Evolutionary conservation across 1,284 basidiomycete species (phyloP).

Genomic region (Ustilago loliicola): DNA sequence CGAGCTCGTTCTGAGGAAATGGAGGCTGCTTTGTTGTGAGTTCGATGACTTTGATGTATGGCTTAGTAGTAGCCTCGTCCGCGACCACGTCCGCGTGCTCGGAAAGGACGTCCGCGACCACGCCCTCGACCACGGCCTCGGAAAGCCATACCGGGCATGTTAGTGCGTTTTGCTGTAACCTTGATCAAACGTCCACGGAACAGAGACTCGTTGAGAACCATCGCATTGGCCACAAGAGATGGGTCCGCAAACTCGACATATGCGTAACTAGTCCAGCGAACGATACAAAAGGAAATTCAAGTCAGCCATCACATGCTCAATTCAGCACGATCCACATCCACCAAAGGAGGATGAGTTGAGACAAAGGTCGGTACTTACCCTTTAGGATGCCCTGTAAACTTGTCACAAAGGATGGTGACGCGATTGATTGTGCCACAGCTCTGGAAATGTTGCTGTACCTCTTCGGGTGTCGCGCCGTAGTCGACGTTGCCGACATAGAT

Average conservation of each 20-base stretch:
- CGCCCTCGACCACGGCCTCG: slow-evolving; percentile 60
- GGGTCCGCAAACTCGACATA: slow-evolving; percentile 99
- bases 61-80: slow-evolving; percentile 55
- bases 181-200: slow-evolving; percentile 94
- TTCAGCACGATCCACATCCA: not conserved
- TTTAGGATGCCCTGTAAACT: slow-evolving; percentile 99
- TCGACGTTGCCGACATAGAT: slow-evolving; percentile 99
- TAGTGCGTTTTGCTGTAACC: slow-evolving; percentile 71
- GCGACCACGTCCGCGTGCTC: slow-evolving; percentile 59
- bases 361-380: slow-evolving; percentile 76
- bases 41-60: not conserved
- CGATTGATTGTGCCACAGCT: slow-evolving; percentile 98
- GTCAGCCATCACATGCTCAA: not conserved
- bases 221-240: slow-evolving; percentile 89
- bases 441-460: slow-evolving; percentile 97
- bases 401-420: slow-evolving; percentile 99
- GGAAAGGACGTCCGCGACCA: slow-evolving; percentile 52
- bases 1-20: not conserved
- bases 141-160: slow-evolving; percentile 65
- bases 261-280: slow-evolving; percentile 79
- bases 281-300: not conserved
- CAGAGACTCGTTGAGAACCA: slow-evolving; percentile 94
- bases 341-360: not conserved
- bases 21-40: not conserved
- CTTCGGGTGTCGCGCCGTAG: slow-evolving; percentile 96